Percentiles rank a stretch among this genome's conserved stretches.
phyloP scores from a whole-genome alignment of 2,329 filamentous ascomycete species.

The Botrytis tulipae region DNA sequence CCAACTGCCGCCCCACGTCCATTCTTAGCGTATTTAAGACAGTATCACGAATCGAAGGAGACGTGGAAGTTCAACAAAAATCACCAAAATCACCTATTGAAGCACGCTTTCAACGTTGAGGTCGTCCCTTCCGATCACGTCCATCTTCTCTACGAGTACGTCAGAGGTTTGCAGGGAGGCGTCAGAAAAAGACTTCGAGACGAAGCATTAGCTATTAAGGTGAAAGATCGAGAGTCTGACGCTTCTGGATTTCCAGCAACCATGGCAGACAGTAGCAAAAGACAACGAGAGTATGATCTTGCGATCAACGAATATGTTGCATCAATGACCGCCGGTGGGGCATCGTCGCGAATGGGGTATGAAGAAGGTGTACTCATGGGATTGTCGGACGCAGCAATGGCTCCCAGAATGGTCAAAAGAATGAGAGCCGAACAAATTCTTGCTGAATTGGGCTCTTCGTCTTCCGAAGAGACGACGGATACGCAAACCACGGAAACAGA shows the following conservation, averaged over 20 bases:
- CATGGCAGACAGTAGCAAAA: slow-evolving; percentile 48
- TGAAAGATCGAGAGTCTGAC: slow-evolving; percentile 54
- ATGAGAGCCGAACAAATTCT: slow-evolving; percentile 61
- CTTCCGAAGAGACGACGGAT: slow-evolving; percentile 22
- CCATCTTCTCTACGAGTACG: slow-evolving; percentile 70
- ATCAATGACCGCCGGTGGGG: slow-evolving; percentile 31
- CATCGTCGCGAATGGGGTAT: slow-evolving; percentile 31
- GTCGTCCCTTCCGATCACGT: slow-evolving; percentile 70
- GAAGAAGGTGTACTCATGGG: slow-evolving; percentile 37
- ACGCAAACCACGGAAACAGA: slow-evolving; percentile 20
- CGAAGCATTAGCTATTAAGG: slow-evolving; percentile 60
- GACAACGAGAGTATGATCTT: slow-evolving; percentile 55
- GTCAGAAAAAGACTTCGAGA: slow-evolving; percentile 68
- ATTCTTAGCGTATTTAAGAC: slow-evolving; percentile 72
- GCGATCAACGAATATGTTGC: slow-evolving; percentile 42
- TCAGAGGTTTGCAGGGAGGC: slow-evolving; percentile 74
- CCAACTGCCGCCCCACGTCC: slow-evolving; percentile 43
- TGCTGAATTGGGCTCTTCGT: slow-evolving; percentile 48
- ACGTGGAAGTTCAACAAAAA: slow-evolving; percentile 98
- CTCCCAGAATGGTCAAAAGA: slow-evolving; percentile 57
- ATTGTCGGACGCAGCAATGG: slow-evolving; percentile 51
- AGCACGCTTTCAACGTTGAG: slow-evolving; percentile 72
- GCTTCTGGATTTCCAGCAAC: slow-evolving; percentile 49
- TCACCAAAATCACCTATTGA: slow-evolving; percentile 79
- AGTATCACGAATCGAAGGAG: slow-evolving; percentile 68